Evolutionary conservation across 2,329 filamentous ascomycete genomes (phyloP).

Genomic region (Colletotrichum scovillei): DNA sequence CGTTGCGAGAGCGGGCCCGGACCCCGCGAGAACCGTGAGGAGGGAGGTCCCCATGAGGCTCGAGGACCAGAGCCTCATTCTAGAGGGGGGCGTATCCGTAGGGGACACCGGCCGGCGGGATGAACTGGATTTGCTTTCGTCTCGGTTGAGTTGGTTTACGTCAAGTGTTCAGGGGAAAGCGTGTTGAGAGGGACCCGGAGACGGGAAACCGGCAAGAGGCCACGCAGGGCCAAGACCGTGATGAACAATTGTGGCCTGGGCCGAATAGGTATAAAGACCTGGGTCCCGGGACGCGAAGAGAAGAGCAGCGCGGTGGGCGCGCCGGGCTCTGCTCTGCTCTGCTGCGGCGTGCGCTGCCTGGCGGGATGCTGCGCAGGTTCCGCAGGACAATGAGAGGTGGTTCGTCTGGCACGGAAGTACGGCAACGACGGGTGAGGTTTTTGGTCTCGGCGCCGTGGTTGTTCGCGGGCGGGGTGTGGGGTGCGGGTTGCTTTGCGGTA

Average conservation of each 20-base stretch:
- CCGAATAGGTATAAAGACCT: background rate
- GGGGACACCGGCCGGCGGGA: background rate
- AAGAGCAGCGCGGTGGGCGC: background rate
- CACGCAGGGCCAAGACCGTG: background rate
- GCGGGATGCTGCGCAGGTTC: background rate
- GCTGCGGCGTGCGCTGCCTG: background rate
- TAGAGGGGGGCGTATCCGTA: background rate
- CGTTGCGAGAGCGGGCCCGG: slow-evolving; percentile 31
- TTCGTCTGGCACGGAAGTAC: slow-evolving; percentile 8
- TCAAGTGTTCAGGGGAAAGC: background rate
- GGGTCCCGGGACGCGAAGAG: background rate
- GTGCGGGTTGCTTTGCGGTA: background rate
- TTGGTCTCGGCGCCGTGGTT: slow-evolving; percentile 11
- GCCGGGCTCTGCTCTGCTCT: background rate
- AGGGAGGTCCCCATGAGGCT: slow-evolving; percentile 33
- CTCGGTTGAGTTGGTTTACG: background rate
- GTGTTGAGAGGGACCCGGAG: background rate
- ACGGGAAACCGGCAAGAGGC: background rate
- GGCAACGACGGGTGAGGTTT: slow-evolving; percentile 7
- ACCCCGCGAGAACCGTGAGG: slow-evolving; percentile 31
- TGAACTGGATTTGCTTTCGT: background rate
- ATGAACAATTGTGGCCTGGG: background rate
- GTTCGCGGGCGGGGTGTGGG: slow-evolving; percentile 17
- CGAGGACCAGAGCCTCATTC: slow-evolving; percentile 20
- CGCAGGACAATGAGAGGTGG: background rate